Conservation (phyloP, 139 green algal species). For the Nannochloris sp. region DNA sequence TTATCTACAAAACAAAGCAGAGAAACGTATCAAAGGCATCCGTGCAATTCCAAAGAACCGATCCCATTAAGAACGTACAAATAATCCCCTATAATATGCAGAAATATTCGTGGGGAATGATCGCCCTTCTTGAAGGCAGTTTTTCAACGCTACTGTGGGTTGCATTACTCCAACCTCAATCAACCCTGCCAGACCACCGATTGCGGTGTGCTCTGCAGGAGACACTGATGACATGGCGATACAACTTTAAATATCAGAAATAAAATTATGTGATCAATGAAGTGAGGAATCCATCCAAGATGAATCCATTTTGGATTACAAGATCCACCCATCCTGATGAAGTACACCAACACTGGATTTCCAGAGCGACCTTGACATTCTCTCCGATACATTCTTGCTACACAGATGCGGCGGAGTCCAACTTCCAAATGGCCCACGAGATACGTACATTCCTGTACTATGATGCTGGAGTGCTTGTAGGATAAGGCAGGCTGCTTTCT, state of each 20-base stretch:
- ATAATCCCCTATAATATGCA: conserved; percentile 71
- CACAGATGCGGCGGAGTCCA: too few relatives aligned
- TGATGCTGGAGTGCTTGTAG: conserved; percentile 20
- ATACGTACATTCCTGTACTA: too few relatives aligned
- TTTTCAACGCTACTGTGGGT: conserved; percentile 82
- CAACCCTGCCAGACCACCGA: conserved; percentile 58
- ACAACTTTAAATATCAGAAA: background rate
- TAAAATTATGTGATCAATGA: background rate
- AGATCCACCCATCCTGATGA: too few relatives aligned
- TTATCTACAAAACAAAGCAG: conserved; percentile 49
- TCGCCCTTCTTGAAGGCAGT: conserved; percentile 69
- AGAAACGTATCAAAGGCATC: background rate
- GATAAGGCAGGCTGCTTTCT: conserved; percentile 27
- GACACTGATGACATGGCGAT: conserved; percentile 22
- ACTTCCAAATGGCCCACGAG: too few relatives aligned
- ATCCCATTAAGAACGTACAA: conserved; percentile 32
- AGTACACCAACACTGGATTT: too few relatives aligned
- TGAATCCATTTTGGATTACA: too few relatives aligned
- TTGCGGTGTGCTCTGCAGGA: conserved; percentile 63
- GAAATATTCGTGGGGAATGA: conserved; percentile 49
- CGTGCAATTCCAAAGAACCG: background rate
- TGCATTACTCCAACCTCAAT: conserved; percentile 66
- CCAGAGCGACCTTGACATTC: too few relatives aligned
- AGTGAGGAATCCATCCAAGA: too few relatives aligned
- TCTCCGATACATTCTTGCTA: too few relatives aligned